Evolutionary conservation across 2,329 filamentous ascomycete species (phyloP), one percentile per base, ranked within the genome.

Genomic region (Penicillium sp.): DNA sequence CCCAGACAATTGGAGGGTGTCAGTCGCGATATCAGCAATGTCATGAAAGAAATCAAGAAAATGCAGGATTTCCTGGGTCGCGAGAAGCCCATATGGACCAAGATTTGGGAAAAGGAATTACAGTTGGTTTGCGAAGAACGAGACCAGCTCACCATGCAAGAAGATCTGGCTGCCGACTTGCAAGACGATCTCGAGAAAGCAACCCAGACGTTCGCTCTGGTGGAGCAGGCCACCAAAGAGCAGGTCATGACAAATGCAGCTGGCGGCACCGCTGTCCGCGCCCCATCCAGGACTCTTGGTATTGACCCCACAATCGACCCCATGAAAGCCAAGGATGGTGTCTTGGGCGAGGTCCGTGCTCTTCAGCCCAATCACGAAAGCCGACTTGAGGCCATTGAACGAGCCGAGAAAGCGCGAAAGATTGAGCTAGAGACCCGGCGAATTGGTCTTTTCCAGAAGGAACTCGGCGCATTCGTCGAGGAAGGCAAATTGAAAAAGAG

Each of bases 51-150:
- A 68, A 84, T 99, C 59, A 94, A 90, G 81, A 92, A 90, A 76
- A 88, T 99, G 82, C 90, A 96, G 70, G 92, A 96, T 14, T 96
- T 89, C 78, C 84, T 99, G 76, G 87, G 86, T 65, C 84, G 85
- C 43, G 94, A 99, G 81, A 96, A 96, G 74, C 94, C 94, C 0
- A 81, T 97, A 54, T 99, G 94, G 93, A 97, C 91, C 51, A 97
- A 97, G 83, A 96, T 97, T 61, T 99, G 94, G 94, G 93, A 97
- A 82, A 92, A 95, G 75, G 92, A 97, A 73, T 80, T 99, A 42
- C 91, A 97, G 73, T 87, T 93, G 48, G 93, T 99, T 2, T 97
- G 94, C 76, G 91, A 96, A 70, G 94, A 97, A 68, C 86, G 92
- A 62, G 93, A 97, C 69, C 87, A 97, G 73, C 84, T 99, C 63